Evolutionary conservation across 2,329 filamentous ascomycete genomes (phyloP), one percentile per base, ranked within the genome.

Genomic region (Penicillium sp.): DNA sequence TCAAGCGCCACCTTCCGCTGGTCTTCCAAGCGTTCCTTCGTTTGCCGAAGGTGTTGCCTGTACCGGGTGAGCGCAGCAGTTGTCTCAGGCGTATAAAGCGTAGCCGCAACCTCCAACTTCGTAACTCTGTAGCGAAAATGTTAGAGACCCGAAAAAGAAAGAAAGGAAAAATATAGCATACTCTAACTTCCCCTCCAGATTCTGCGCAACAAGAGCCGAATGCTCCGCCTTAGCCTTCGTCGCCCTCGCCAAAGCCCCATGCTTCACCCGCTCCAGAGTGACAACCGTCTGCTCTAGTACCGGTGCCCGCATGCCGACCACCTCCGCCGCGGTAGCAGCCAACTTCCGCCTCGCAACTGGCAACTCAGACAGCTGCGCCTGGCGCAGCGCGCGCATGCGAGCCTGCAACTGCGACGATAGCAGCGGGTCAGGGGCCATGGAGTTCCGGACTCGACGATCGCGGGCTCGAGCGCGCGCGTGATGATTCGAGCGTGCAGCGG

Each of bases 211-310:
- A 28, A 56, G 63, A 25, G 64, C 64, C 49, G 74, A 52, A 60
- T 73, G 65, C 40, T 72, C 71, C 12, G 69, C 70, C 50, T 66
- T 67, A 3, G 69, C 69, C 50, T 63, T 71, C 18, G 61, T 66
- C 44, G 62, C 69, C 45, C 68, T 60, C 37, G 64, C 62, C 35
- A 70, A 41, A 14, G 61, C 64, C 16, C 71, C 71, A 52, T 72
- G 67, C 47, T 72, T 72, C 19, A 59, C 66, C 41, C 70, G 60
- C 50, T 72, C 70, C 31, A 75, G 54, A n/a, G 72, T 57, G n/a
- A 68, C 60, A 34, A 73, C 59, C 34, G 62, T 67, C 14, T 64
- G 62, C 58, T 73, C 69, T 29, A 73, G 55, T 11, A 71, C 54
- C 34, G 56, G 59, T 6, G 67, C 61, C 14, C 66, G 65, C 16